Evolutionary conservation across 345 rosid species (phyloP).

Genomic region (Eucalyptus globulus): DNA sequence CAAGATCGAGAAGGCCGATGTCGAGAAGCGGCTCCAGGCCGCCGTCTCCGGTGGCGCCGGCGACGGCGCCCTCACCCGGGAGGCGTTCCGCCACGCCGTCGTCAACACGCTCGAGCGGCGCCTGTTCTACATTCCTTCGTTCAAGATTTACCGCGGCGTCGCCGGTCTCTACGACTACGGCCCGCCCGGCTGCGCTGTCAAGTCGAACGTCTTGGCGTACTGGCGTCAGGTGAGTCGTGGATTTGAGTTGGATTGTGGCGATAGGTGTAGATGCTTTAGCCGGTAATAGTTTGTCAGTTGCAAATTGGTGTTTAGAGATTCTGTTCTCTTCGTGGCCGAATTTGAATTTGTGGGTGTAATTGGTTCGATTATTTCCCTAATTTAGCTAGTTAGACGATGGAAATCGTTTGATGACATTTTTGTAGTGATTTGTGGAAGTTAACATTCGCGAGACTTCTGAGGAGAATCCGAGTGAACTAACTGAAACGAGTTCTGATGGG

Average conservation of each 20-base stretch:
- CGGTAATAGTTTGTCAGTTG: background rate
- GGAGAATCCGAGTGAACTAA: background rate
- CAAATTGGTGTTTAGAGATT: background rate
- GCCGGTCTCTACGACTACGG: constrained; percentile 94
- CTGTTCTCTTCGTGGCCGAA: background rate
- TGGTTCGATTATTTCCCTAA: background rate
- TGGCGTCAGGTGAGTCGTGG: constrained; percentile 76
- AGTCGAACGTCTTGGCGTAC: constrained; percentile 72
- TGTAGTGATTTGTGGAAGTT: background rate
- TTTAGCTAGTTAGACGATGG: background rate
- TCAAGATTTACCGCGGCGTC: constrained; percentile 84
- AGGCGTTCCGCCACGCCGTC: constrained; percentile 69
- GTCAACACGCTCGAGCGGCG: constrained; percentile 77
- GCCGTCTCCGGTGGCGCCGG: constrained; percentile 28
- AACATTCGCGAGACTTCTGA: background rate
- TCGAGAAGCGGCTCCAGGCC: constrained; percentile 67
- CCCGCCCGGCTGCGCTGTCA: constrained; percentile 87
- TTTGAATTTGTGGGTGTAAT: background rate
- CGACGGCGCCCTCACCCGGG: constrained; percentile 37
- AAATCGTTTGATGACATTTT: background rate
- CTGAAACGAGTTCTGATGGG: background rate
- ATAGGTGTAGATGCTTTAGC: background rate
- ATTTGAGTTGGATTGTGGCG: background rate
- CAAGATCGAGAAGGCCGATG: constrained; percentile 59
- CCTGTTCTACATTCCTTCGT: constrained; percentile 71